Base-by-base conservation (phyloP, 352 stramenopile species). In the Phytophthora hybrid region DNA sequence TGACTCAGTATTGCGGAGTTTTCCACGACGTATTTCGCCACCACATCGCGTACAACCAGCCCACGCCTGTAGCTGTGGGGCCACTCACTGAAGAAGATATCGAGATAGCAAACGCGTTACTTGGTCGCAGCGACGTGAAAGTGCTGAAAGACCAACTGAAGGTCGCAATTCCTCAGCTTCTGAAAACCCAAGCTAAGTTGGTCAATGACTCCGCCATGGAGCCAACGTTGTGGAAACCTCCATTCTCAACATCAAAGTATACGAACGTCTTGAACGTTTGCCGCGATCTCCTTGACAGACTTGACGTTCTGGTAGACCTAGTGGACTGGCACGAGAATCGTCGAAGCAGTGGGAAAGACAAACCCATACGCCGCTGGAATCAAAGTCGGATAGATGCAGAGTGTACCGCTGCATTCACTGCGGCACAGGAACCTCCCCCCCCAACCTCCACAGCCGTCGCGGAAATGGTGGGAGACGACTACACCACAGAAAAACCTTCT, bases 231-330 rank as follows among this genome's bases (percentile, higher is more conserved):
- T 93, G 85, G 85, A 84, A 87, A 23, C 73, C 82, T 31, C 64
- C 63, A 13, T 93, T 93, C 62, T 91, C 83, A 10, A 66, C 66
- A 4, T 65, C 72, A 26, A 92, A 93, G 78, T 91, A 93, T 68
- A 74, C 68, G 2, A 63, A 77, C 13, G 82, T 91, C 21, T 51
- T 91, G 29, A 66, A 67, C 14, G 73, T 76, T 18, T 92, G 85
- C 63, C 76, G 80, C 9, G 83, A 80, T 1, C 49, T 93, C 37
- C 67, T 93, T 6, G 77, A 83, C 14, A 76, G 88, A 21, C 72
- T 92, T 18, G 74, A 85, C 10, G 82, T 92, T 32, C 66, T 95
- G 19, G 76, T 92, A 6, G 87, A 93, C 52, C 75, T 95, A 4
- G 72, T 90, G 3, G 72, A 88, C 1, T 95, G 88, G 88, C 78